Percentiles rank a stretch among this genome's conserved stretches.
Conservation (phyloP, 805 yeast species). For the Candida sithepensis region DNA sequence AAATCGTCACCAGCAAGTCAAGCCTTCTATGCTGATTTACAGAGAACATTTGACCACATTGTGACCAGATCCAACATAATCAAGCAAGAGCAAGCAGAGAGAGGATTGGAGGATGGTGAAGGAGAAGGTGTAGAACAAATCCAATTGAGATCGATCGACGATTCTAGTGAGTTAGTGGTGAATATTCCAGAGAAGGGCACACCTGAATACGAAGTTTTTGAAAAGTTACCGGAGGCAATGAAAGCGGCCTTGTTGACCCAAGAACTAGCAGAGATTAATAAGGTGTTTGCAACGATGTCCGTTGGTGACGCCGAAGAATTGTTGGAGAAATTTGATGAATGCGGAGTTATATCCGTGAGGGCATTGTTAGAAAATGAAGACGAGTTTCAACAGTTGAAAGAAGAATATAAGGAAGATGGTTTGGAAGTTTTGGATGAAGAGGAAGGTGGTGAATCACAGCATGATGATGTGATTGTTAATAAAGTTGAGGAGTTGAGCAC, state of each 20-base stretch:
- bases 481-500: conserved; percentile 16
- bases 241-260: conserved; percentile 72
- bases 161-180: conserved; percentile 69
- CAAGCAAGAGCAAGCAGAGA: conserved; percentile 41
- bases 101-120: conserved; percentile 31
- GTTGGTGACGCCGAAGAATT: conserved; percentile 77
- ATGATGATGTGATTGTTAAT: conserved; percentile 3
- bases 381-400: conserved; percentile 54
- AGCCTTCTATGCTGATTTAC: conserved; percentile 72
- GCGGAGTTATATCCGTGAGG: conserved; percentile 80
- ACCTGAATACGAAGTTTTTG: conserved; percentile 51
- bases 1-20: conserved; percentile 55
- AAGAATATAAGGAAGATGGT: conserved; percentile 36
- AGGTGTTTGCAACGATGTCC: conserved; percentile 69
- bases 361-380: conserved; percentile 71
- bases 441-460: conserved; percentile 9
- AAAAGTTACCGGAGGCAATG: conserved; percentile 56
- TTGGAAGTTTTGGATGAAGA: conserved; percentile 16
- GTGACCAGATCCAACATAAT: conserved; percentile 69
- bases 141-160: conserved; percentile 86
- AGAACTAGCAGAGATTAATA: conserved; percentile 74
- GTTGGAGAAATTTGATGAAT: conserved; percentile 69
- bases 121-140: conserved; percentile 73
- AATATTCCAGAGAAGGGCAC: conserved; percentile 60
- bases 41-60: conserved; percentile 72